Base-by-base conservation (phyloP, 139 green algal genomes). In the Eudorina sp. region DNA sequence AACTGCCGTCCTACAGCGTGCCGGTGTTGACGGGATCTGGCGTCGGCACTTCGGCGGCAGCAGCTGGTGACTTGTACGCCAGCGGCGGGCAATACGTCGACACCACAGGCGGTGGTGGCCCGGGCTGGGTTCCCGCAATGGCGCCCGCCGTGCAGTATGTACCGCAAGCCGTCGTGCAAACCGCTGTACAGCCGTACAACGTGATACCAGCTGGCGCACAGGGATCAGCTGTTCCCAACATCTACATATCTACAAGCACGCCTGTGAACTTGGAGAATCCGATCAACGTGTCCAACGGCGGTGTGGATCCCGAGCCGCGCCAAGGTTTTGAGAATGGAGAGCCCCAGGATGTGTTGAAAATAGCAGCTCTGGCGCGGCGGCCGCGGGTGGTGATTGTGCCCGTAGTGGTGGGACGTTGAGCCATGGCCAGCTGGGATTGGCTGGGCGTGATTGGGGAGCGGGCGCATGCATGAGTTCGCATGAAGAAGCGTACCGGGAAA, bases 211-310 rank as follows among this genome's bases (percentile, higher is more conserved):
- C 79, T 2, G 19, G 21, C 38, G 31, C 6, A 1, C 19, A 45
- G 11, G 79, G 38, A 27, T 21, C 16, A 2, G 53, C 29, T 27
- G 29, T 41, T 6, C 60, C 81, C 53, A 78, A 45, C 34, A 87
- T 87, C 60, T 68, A 87, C 60, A 74, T 87, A 4, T 87, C 64
- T 19, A 78, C 81, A 13, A 87, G 81, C 43, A 87, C 81, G 3
- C 81, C 81, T 3, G 81, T 87, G 31, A 87, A 73, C 19, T 45
- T 87, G 4, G 34, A 79, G 13, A 87, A 87, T 25, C 81, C 81
- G 29, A 87, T 87, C 23, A 78, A 43, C 2, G 64, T 87, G 4
- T 40, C 64, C 8, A 73, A 53, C 43, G 45, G 46, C 31, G 43
- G 60, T 2, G 21, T 27, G 66, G 19, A 11, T 36, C 13, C n/a